Conservation (phyloP, 148 eudicot genomes). For the Vaccinium macrocarpon region DNA sequence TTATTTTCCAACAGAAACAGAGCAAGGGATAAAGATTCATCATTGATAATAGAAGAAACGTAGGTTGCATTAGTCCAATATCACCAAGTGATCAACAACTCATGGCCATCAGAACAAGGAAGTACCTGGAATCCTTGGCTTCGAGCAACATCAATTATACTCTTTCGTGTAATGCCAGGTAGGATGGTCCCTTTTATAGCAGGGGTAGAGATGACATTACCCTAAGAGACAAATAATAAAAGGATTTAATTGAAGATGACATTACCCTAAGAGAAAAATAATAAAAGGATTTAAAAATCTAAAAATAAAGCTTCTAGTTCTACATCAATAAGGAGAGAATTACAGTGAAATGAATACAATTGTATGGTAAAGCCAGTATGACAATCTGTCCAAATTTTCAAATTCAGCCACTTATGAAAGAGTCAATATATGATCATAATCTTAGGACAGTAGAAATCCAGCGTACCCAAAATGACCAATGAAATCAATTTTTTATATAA, state of each 20-base stretch:
- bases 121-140: slow-evolving; percentile 89
- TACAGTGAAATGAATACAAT: too few relatives aligned
- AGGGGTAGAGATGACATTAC: slow-evolving; percentile 77
- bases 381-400: too few relatives aligned
- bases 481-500: too few relatives aligned
- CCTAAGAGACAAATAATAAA: slow-evolving; percentile 40
- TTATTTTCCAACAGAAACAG: not conserved
- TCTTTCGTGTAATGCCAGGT: slow-evolving; percentile 95
- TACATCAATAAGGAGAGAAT: too few relatives aligned
- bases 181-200: slow-evolving; percentile 86
- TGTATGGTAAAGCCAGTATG: too few relatives aligned
- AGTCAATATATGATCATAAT: too few relatives aligned
- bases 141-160: slow-evolving; percentile 84
- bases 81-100: not conserved
- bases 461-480: too few relatives aligned
- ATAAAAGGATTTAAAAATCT: too few relatives aligned
- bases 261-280: too few relatives aligned
- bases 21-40: not conserved
- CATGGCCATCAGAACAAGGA: not conserved
- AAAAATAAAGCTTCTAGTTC: not conserved
- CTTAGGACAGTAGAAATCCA: too few relatives aligned
- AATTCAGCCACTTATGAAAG: too few relatives aligned
- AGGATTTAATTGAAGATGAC: not conserved
- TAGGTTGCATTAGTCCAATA: not conserved
- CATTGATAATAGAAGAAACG: not conserved